Percentiles rank a stretch among this genome's conserved stretches.
phyloP scores from a whole-genome alignment of 78 protist species.

The Planoprotostelium fungivorum region DNA sequence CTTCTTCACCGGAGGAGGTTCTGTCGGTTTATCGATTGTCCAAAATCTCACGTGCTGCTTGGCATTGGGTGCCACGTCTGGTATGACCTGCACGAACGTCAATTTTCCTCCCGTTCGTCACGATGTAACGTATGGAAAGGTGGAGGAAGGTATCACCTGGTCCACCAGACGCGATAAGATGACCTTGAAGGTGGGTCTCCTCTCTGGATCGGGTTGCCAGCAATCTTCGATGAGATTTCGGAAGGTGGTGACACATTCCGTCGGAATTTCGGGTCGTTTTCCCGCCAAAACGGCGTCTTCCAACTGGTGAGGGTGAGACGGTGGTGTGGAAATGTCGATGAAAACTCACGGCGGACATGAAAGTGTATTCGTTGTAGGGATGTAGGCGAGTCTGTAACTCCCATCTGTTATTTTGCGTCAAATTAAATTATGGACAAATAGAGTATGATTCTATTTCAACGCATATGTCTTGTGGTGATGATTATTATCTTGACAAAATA shows the following conservation, averaged over 20 bases:
- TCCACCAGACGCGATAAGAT: not conserved
- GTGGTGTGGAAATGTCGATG: too few species aligned
- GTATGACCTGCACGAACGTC: not conserved
- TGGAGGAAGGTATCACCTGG: not conserved
- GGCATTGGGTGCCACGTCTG: not conserved
- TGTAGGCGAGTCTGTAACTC: slow-evolving; percentile 45
- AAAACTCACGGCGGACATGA: not conserved
- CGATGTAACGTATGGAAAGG: not conserved
- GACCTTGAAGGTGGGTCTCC: slow-evolving; percentile 34
- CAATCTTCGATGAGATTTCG: slow-evolving; percentile 36
- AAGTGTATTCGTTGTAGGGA: slow-evolving; percentile 41
- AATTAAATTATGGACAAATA: too few species aligned
- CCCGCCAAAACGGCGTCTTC: slow-evolving; percentile 60
- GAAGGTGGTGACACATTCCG: slow-evolving; percentile 14
- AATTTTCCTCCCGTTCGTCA: not conserved
- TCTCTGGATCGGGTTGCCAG: slow-evolving; percentile 47
- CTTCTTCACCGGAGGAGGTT: too few species aligned
- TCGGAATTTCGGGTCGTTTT: slow-evolving; percentile 54
- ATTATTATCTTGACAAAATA: too few species aligned
- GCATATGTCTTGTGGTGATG: too few species aligned
- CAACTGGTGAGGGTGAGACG: not conserved
- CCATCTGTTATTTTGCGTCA: too few species aligned
- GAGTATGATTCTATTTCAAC: too few species aligned
- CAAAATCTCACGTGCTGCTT: not conserved
- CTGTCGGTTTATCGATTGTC: not conserved